Conservation (phyloP, 768 basidiomycete genomes). For the Astraeus odoratus region DNA sequence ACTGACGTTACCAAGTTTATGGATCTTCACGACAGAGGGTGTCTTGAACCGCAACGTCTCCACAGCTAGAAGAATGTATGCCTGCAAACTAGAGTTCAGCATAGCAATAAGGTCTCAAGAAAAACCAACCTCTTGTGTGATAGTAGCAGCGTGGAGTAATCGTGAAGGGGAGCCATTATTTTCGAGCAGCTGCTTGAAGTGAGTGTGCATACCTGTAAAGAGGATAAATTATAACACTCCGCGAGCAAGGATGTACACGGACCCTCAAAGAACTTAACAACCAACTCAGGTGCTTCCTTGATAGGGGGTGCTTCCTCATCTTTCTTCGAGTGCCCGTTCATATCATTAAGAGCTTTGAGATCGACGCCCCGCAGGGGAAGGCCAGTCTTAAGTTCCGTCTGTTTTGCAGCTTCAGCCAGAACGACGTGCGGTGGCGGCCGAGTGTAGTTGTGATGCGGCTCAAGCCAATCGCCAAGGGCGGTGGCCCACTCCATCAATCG, state of each 20-base stretch:
- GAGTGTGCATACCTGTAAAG: constrained; percentile 44
- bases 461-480: constrained; percentile 67
- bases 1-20: constrained; percentile 68
- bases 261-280: constrained; percentile 61
- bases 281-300: constrained; percentile 49
- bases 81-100: constrained; percentile 34
- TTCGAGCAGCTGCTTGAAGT: constrained; percentile 40
- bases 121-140: constrained; percentile 62
- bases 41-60: constrained; percentile 71
- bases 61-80: constrained; percentile 62
- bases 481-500: constrained; percentile 52
- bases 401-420: constrained; percentile 68
- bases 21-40: constrained; percentile 57
- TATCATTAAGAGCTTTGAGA: constrained; percentile 27
- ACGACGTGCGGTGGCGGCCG: constrained; percentile 67
- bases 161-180: constrained; percentile 40
- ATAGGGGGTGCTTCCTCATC: constrained; percentile 66
- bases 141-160: constrained; percentile 62
- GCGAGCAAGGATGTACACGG: constrained; percentile 6
- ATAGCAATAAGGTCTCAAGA: background rate
- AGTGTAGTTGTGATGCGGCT: constrained; percentile 65
- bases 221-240: background rate
- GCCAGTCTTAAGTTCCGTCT: constrained; percentile 64
- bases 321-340: constrained; percentile 48
- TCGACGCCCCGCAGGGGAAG: constrained; percentile 61